Base-by-base conservation (phyloP, 108 stramenopile genomes). In the Cyclostephanos tholiformis region DNA sequence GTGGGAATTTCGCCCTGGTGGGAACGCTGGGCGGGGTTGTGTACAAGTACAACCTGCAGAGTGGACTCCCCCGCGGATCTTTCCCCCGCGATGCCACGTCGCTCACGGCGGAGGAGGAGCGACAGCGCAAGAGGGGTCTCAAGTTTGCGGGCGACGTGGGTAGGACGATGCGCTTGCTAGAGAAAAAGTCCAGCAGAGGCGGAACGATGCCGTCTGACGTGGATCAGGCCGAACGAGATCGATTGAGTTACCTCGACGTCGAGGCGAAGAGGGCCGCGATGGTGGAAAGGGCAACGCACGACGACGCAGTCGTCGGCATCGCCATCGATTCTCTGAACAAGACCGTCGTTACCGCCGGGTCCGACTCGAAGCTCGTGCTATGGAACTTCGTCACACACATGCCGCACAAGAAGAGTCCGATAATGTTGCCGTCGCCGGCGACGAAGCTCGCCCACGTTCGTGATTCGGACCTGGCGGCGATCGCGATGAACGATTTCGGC, bases 31-130 rank as follows among this genome's bases (percentile, higher is more conserved):
- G 94, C 19, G 98, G 98, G 62, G 73, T 74, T 20, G 85, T 99
- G 9, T 97, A 93, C 88, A 91, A 91, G 81, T 99, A 97, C 85
- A 98, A 97, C 73, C 72, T 98, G 29, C 97, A 99, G 73, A 93
- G 89, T 73, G 97, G 96, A 20, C 82, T 85, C 22, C 82, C 92
- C 5, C 85, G 96, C 1, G 96, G 96, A n/a, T 77, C 85, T 10
- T 98, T 79, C 67, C 97, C 97, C 3, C 66, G 72, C n/a, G 69
- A 83, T 64, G 69, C 73, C 39, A 52, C 69, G 12, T 39, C 56
- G 25, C 55, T 53, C 25, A 72, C 70, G 14, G 65, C 52, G 20
- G 78, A 67, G 49, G 77, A 78, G 58, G 72, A 76, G 36, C 71
- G 84, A 25, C 53, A 65, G 11, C 71, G 67, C 13, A 38, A 75